Conservation (phyloP, 2,329 filamentous ascomycete species). For the Clonostachys rhizophaga region DNA sequence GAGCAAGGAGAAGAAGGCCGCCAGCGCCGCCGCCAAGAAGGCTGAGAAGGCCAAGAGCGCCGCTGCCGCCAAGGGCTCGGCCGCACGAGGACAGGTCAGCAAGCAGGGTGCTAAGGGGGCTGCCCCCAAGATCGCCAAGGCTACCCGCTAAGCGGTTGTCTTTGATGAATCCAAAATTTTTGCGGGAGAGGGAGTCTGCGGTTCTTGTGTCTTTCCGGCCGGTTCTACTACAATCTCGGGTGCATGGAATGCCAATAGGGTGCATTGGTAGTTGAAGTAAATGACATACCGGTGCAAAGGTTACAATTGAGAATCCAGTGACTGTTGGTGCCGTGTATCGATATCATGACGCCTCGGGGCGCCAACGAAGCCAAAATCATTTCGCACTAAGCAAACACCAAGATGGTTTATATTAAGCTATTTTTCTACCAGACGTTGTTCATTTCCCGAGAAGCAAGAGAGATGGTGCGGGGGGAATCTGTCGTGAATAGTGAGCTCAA, state of each 20-base stretch:
- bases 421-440: too few relatives aligned
- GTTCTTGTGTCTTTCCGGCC: slow-evolving; percentile 37
- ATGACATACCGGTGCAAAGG: slow-evolving; percentile 27
- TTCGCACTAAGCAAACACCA: too few relatives aligned
- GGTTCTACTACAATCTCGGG: slow-evolving; percentile 34
- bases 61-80: slow-evolving; percentile 73
- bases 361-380: too few relatives aligned
- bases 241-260: slow-evolving; percentile 33
- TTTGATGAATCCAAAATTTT: not conserved
- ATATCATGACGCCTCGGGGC: too few relatives aligned
- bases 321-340: too few relatives aligned
- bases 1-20: slow-evolving; percentile 97
- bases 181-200: slow-evolving; percentile 22
- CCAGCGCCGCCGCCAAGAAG: slow-evolving; percentile 89
- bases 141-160: slow-evolving; percentile 59
- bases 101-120: slow-evolving; percentile 98
- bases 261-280: slow-evolving; percentile 35
- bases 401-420: too few relatives aligned
- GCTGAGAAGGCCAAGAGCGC: slow-evolving; percentile 97
- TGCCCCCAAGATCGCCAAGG: slow-evolving; percentile 77
- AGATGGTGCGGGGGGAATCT: too few relatives aligned
- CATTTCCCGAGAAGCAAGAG: too few relatives aligned
- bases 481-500: too few relatives aligned
- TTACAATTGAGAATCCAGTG: slow-evolving; percentile 7
- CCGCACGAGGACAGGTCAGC: slow-evolving; percentile 70